Evolutionary conservation across 768 basidiomycete genomes (phyloP).

Genomic region (Kwoniella sp.): DNA sequence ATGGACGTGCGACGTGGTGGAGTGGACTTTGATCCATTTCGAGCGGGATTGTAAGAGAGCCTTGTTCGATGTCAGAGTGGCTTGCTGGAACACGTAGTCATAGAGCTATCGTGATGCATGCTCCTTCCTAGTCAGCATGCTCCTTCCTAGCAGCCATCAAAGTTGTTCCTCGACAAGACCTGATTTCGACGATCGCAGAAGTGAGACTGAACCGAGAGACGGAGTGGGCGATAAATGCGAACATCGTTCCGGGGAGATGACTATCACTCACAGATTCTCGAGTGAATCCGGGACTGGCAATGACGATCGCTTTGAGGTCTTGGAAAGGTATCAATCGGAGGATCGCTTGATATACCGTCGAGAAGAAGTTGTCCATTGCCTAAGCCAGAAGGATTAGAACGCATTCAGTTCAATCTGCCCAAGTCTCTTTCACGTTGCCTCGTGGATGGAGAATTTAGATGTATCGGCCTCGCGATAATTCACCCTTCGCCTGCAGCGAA

Average conservation of each 20-base stretch:
- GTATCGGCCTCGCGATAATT: too few species aligned
- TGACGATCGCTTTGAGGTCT: slow-evolving; percentile 83
- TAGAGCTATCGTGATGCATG: slow-evolving; percentile 55
- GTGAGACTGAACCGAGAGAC: too few species aligned
- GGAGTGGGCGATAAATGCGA: too few species aligned
- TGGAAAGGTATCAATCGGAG: slow-evolving; percentile 86
- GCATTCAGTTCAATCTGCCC: too few species aligned
- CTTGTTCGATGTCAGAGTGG: slow-evolving; percentile 77
- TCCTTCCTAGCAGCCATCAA: not conserved
- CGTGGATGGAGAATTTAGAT: too few species aligned
- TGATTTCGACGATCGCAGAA: too few species aligned
- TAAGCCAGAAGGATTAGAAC: slow-evolving; percentile 24
- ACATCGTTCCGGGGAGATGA: too few species aligned
- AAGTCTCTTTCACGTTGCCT: too few species aligned
- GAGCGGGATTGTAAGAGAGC: slow-evolving; percentile 72
- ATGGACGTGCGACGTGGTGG: slow-evolving; percentile 92
- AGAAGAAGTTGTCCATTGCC: slow-evolving; percentile 79
- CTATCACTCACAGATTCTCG: slow-evolving; percentile 74
- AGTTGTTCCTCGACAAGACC: too few species aligned
- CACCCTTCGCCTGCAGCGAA: too few species aligned
- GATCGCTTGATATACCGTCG: slow-evolving; percentile 81
- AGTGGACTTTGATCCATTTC: slow-evolving; percentile 87
- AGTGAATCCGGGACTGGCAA: slow-evolving; percentile 96
- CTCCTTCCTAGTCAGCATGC: not conserved
- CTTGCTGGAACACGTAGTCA: slow-evolving; percentile 80